Evolutionary conservation across 371 early-diverging fungal species (phyloP).

Genomic region (Funneliformis caledonium): DNA sequence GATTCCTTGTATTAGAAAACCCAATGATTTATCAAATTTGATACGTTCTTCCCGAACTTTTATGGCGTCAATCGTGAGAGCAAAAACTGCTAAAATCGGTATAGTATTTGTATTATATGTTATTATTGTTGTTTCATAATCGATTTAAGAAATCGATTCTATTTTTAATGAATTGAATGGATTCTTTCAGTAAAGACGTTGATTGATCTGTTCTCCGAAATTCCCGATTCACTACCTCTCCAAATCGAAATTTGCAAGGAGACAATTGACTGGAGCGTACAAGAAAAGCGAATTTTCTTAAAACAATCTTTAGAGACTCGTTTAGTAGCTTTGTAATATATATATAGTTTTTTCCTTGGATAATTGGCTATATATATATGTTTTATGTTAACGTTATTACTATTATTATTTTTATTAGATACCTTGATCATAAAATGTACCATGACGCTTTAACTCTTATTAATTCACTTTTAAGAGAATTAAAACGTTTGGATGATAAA

Average conservation of each 20-base stretch:
- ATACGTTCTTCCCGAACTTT: slow-evolving; percentile 80
- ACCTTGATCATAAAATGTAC: slow-evolving; percentile 93
- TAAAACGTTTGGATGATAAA: slow-evolving; percentile 98
- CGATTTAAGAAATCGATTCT: background rate
- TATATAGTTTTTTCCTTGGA: slow-evolving; percentile 1
- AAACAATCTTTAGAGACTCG: slow-evolving; percentile 94
- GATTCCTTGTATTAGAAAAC: slow-evolving; percentile 58
- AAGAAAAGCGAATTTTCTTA: slow-evolving; percentile 92
- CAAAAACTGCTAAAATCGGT: slow-evolving; percentile 96
- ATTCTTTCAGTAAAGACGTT: slow-evolving; percentile 72
- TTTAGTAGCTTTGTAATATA: slow-evolving; percentile 75
- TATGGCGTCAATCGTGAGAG: slow-evolving; percentile 87
- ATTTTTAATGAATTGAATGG: background rate
- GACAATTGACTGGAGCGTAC: slow-evolving; percentile 88
- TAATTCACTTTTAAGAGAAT: slow-evolving; percentile 84
- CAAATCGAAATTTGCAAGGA: slow-evolving; percentile 94
- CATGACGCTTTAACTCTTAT: slow-evolving; percentile 90
- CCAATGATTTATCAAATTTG: slow-evolving; percentile 78
- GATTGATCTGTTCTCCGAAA: slow-evolving; percentile 87
- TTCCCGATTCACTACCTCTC: slow-evolving; percentile 84
- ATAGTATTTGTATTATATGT: slow-evolving; percentile 42
- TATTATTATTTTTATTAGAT: slow-evolving; percentile 46
- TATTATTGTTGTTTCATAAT: background rate
- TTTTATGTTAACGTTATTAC: background rate
- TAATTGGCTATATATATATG: background rate